These are phyloP conservation scores for Westerdykella aurantiaca DNA, from an alignment of 2,329 filamentous ascomycete genomes.

Conservation along the genomic window DNA sequence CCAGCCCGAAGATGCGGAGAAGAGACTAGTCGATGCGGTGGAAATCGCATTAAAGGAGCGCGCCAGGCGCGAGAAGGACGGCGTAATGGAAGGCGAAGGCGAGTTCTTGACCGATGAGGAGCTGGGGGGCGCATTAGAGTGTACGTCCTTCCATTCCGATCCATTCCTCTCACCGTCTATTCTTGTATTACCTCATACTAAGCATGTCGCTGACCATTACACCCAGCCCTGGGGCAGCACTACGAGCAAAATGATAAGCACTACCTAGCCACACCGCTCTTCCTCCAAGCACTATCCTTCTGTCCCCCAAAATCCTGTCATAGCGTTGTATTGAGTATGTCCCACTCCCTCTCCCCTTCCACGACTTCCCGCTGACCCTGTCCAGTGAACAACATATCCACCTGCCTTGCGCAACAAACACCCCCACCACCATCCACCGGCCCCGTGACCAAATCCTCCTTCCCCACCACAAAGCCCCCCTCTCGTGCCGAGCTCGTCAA, in stretches of 20 bases:
- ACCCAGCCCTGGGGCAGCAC: constrained; percentile 62
- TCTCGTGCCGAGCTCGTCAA: constrained; percentile 59
- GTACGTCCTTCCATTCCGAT: constrained; percentile 35
- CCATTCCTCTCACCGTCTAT: constrained; percentile 3
- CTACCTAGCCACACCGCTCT: constrained; percentile 77
- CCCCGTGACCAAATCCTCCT: constrained; percentile 28
- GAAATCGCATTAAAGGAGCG: constrained; percentile 73
- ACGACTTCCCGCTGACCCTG: constrained; percentile 7
- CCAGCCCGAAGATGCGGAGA: constrained; percentile 67
- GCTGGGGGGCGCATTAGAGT: constrained; percentile 68
- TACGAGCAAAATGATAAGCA: constrained; percentile 71
- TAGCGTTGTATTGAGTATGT: constrained; percentile 68
- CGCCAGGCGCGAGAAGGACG: constrained; percentile 59
- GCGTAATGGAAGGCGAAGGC: constrained; percentile 64
- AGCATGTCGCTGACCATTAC: not conserved
- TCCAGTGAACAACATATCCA: constrained; percentile 73
- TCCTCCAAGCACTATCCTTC: constrained; percentile 74
- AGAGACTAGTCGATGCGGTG: constrained; percentile 71
- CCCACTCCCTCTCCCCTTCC: constrained; percentile 5
- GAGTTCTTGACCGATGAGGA: constrained; percentile 66
- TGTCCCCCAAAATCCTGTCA: constrained; percentile 64
- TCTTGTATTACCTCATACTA: constrained; percentile 2
- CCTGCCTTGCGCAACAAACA: constrained; percentile 63
- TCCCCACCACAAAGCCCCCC: constrained; percentile 36
- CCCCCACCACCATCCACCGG: constrained; percentile 32